A percentile compares a stretch with the other conserved stretches of the same genome.
Conservation (phyloP, 2,329 filamentous ascomycete species). For the Aureobasidium sp. region DNA sequence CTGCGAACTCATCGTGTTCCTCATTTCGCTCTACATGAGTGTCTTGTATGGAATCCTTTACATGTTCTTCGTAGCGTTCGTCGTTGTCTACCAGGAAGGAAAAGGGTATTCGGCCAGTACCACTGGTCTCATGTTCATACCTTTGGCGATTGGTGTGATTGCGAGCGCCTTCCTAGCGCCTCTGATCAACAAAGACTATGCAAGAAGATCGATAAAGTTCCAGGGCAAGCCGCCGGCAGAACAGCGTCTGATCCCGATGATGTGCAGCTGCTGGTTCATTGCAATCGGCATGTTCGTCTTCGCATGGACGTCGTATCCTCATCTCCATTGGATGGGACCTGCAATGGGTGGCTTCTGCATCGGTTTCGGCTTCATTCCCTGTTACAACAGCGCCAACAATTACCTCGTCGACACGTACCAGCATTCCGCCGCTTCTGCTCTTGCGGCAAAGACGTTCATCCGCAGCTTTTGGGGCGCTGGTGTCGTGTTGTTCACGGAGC, state of each 20-base stretch:
- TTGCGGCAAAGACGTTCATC: constrained; percentile 35
- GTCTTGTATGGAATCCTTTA: constrained; percentile 69
- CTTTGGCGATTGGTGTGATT: constrained; percentile 72
- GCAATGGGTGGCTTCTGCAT: constrained; percentile 26
- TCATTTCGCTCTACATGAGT: constrained; percentile 79
- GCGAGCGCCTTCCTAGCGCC: constrained; percentile 39
- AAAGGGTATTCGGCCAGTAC: constrained; percentile 70
- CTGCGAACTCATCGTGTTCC: constrained; percentile 74
- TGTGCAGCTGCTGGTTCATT: constrained; percentile 50
- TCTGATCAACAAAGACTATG: constrained; percentile 74
- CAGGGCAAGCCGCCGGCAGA: constrained; percentile 71
- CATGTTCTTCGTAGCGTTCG: constrained; percentile 65
- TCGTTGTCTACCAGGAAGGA: constrained; percentile 65
- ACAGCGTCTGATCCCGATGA: constrained; percentile 69
- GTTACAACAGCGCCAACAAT: constrained; percentile 24
- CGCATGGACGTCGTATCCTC: constrained; percentile 60
- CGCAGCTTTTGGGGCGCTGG: constrained; percentile 31
- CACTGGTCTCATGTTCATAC: constrained; percentile 83
- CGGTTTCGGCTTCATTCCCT: constrained; percentile 29
- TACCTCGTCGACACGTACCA: constrained; percentile 54
- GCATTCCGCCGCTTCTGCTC: constrained; percentile 60
- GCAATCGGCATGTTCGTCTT: constrained; percentile 61
- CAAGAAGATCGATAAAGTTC: constrained; percentile 55
- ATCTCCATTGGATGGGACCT: constrained; percentile 64
- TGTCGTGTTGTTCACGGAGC: constrained; percentile 33